phyloP scores from a whole-genome alignment of 1,284 basidiomycete species.

The Naganishia liquefaciens region DNA sequence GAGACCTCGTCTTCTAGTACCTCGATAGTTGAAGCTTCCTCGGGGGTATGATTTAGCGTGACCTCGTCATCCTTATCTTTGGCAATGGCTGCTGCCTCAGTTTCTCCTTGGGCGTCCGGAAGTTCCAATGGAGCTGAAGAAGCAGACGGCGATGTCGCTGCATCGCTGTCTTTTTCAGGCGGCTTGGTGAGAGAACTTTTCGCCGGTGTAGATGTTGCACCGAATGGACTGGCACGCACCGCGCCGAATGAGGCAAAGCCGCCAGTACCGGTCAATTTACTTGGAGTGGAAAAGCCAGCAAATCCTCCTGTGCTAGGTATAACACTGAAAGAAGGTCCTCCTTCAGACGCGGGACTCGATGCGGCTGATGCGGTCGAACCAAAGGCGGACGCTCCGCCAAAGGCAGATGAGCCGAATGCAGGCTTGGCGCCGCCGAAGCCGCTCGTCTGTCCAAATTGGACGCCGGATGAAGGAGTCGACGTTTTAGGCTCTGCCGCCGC shows the following conservation, averaged over 20 bases:
- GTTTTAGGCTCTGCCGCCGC: neutral
- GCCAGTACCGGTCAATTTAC: slow-evolving; percentile 5
- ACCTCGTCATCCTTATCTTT: too few relatives aligned
- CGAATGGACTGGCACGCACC: slow-evolving; percentile 29
- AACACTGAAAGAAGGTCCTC: neutral
- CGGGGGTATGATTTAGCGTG: too few relatives aligned
- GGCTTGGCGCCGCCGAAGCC: slow-evolving; percentile 13
- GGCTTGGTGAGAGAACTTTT: neutral
- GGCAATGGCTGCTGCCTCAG: too few relatives aligned
- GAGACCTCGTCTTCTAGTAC: neutral
- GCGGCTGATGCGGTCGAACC: slow-evolving; percentile 35
- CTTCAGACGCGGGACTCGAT: neutral
- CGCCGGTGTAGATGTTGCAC: neutral
- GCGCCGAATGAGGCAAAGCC: slow-evolving; percentile 28
- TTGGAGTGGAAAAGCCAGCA: slow-evolving; percentile 19
- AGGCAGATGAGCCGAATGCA: slow-evolving; percentile 17
- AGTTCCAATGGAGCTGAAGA: neutral
- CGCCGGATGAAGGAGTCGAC: neutral
- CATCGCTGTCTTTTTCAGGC: neutral
- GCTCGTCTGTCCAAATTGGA: slow-evolving; percentile 24
- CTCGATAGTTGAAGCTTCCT: neutral
- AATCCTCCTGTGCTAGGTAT: slow-evolving; percentile 15
- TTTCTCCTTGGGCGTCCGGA: neutral
- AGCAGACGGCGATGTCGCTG: neutral
- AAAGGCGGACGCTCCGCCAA: slow-evolving; percentile 35